A percentile compares a stretch with the other conserved stretches of the same genome.
Evolutionary conservation across 108 stramenopile genomes (phyloP).

Genomic region (Seminavis robusta): DNA sequence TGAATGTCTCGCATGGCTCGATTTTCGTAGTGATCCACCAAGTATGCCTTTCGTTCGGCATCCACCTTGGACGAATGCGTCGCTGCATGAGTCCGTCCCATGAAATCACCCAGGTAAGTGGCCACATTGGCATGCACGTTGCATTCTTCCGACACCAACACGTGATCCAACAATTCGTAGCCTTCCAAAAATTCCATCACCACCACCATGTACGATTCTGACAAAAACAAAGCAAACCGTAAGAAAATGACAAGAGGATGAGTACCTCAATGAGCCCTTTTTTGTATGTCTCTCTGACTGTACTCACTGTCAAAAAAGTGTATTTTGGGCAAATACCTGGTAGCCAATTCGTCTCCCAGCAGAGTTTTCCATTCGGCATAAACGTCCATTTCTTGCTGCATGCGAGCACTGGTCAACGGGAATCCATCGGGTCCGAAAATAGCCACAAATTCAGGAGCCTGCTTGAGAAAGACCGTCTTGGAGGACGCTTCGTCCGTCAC

Average conservation of each 20-base stretch:
- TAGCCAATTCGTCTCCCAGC: slow-evolving; percentile 35
- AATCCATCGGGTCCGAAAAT: slow-evolving; percentile 76
- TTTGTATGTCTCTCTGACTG: background rate
- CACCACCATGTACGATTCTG: slow-evolving; percentile 53
- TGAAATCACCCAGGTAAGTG: slow-evolving; percentile 60
- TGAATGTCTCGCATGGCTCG: slow-evolving; percentile 75
- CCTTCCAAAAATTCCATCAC: slow-evolving; percentile 84
- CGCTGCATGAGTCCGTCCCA: slow-evolving; percentile 66
- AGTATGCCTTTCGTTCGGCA: slow-evolving; percentile 33
- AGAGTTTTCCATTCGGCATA: slow-evolving; percentile 56
- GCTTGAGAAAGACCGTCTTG: slow-evolving; percentile 69
- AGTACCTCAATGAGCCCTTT: background rate
- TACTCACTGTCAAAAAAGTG: slow-evolving; percentile 65
- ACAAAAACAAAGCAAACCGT: slow-evolving; percentile 2
- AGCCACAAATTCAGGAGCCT: slow-evolving; percentile 83
- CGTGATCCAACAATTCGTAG: slow-evolving; percentile 64
- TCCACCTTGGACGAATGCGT: slow-evolving; percentile 60
- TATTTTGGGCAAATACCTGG: slow-evolving; percentile 58
- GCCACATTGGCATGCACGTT: slow-evolving; percentile 37
- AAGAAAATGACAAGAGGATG: slow-evolving; percentile 1
- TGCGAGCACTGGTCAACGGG: slow-evolving; percentile 63
- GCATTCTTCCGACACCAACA: slow-evolving; percentile 44
- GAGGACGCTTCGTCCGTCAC: slow-evolving; percentile 28
- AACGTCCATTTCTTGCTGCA: slow-evolving; percentile 64
- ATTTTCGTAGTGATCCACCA: slow-evolving; percentile 65